These are phyloP conservation scores for Tylopilus orsonianus DNA, from an alignment of 1,284 basidiomycete genomes.

Conservation along the genomic window DNA sequence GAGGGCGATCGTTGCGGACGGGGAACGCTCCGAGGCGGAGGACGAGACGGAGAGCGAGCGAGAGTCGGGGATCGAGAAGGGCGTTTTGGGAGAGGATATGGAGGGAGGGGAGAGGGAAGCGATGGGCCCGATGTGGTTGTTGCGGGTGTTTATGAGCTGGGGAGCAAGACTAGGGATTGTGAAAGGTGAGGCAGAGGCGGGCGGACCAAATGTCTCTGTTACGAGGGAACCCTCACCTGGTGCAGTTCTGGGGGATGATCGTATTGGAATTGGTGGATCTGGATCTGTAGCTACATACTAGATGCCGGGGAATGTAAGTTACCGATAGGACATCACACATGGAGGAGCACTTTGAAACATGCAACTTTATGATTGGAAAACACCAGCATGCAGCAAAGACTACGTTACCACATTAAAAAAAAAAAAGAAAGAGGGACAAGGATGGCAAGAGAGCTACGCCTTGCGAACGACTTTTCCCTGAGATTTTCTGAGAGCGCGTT, in stretches of 20 bases:
- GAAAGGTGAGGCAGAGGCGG: slow-evolving; percentile 18
- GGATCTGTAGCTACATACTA: slow-evolving; percentile 12
- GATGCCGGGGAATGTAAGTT: not conserved
- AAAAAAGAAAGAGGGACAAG: not conserved
- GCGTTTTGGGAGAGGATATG: slow-evolving; percentile 26
- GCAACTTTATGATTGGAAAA: slow-evolving; percentile 13
- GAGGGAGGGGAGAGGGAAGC: slow-evolving; percentile 54
- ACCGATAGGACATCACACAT: slow-evolving; percentile 17
- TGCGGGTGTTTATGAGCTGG: slow-evolving; percentile 74
- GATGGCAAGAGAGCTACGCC: slow-evolving; percentile 11
- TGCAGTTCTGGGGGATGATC: slow-evolving; percentile 4
- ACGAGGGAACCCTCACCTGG: slow-evolving; percentile 29
- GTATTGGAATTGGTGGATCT: slow-evolving; percentile 2
- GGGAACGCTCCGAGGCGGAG: slow-evolving; percentile 27
- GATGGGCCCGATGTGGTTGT: slow-evolving; percentile 72
- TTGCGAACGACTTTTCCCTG: slow-evolving; percentile 58
- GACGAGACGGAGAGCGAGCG: slow-evolving; percentile 39
- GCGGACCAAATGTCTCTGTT: slow-evolving; percentile 20
- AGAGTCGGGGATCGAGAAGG: slow-evolving; percentile 22
- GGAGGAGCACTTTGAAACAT: slow-evolving; percentile 2
- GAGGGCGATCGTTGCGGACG: slow-evolving; percentile 31
- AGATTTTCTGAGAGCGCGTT: slow-evolving; percentile 64
- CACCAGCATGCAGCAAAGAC: slow-evolving; percentile 4
- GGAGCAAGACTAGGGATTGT: slow-evolving; percentile 45
- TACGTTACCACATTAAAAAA: not conserved